A percentile compares a stretch with the other conserved stretches of the same genome.
Evolutionary conservation across 1,284 basidiomycete genomes (phyloP).

Genomic region (Ganoderma sinense): DNA sequence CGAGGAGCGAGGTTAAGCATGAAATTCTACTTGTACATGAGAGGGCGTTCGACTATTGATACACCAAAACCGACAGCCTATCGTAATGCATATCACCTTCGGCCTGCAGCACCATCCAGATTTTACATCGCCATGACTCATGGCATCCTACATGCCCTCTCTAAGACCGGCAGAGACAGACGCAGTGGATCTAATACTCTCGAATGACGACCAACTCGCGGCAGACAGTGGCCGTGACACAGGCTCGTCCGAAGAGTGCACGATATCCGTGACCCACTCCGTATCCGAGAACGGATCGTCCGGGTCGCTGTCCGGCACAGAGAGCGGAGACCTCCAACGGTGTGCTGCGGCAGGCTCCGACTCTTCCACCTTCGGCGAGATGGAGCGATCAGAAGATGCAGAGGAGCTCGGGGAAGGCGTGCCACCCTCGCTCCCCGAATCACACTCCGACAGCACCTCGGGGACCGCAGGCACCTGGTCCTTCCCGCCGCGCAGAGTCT

Average conservation of each 20-base stretch:
- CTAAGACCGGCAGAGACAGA: background rate
- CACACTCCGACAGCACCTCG: background rate
- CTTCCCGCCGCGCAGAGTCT: conserved; percentile 37
- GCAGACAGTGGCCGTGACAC: conserved; percentile 14
- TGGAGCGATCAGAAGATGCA: background rate
- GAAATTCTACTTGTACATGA: background rate
- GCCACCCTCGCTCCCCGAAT: background rate
- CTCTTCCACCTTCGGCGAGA: background rate
- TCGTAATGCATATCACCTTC: background rate
- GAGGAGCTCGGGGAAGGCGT: background rate
- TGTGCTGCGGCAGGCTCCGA: background rate
- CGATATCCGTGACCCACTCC: conserved; percentile 9
- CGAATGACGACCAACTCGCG: conserved; percentile 24
- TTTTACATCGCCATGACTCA: background rate
- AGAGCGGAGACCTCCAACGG: background rate
- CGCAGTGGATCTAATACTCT: conserved; percentile 5
- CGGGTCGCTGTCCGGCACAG: background rate
- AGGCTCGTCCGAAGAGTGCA: conserved; percentile 6
- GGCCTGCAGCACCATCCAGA: too few species aligned
- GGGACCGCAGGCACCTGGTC: background rate
- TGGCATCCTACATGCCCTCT: background rate
- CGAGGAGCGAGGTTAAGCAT: too few species aligned
- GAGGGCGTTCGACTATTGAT: background rate
- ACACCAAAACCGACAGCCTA: background rate
- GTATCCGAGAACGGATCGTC: conserved; percentile 13